Conservation (phyloP, 164 flowering plant species). For the Buxus sempervirens region DNA sequence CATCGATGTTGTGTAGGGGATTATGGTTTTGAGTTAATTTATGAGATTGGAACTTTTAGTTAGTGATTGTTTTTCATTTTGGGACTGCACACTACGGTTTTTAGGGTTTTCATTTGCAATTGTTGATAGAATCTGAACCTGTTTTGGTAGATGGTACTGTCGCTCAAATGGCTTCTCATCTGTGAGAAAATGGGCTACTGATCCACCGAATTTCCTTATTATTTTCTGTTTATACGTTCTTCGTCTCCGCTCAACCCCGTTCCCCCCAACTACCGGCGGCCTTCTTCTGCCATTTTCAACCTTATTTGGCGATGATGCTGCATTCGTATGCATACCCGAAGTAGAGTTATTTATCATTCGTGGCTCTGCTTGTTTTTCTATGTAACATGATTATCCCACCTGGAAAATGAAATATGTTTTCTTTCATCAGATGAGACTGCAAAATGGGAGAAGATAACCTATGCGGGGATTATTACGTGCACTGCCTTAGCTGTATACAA, state of each 20-base stretch:
- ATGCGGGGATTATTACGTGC: slow-evolving; percentile 46
- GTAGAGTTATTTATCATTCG: background rate
- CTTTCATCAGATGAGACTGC: slow-evolving; percentile 43
- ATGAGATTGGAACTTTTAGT: background rate
- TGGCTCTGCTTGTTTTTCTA: background rate
- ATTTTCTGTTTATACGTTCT: too few species aligned
- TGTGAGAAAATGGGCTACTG: background rate
- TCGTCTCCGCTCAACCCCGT: too few species aligned
- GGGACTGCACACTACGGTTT: background rate
- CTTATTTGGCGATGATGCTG: background rate
- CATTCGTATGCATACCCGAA: background rate
- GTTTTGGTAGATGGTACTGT: background rate
- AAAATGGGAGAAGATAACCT: slow-evolving; percentile 79
- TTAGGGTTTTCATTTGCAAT: background rate
- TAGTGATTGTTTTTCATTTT: background rate
- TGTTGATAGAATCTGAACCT: background rate
- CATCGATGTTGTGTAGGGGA: background rate
- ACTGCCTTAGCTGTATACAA: slow-evolving; percentile 32
- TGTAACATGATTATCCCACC: background rate
- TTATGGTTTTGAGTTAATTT: background rate
- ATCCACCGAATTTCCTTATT: background rate
- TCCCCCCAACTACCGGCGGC: too few species aligned
- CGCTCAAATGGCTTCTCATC: background rate
- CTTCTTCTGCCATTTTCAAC: background rate
- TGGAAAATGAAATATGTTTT: background rate